These are phyloP conservation scores for Auricularia sp. DNA, from an alignment of 768 basidiomycete species.

Conservation along the genomic window DNA sequence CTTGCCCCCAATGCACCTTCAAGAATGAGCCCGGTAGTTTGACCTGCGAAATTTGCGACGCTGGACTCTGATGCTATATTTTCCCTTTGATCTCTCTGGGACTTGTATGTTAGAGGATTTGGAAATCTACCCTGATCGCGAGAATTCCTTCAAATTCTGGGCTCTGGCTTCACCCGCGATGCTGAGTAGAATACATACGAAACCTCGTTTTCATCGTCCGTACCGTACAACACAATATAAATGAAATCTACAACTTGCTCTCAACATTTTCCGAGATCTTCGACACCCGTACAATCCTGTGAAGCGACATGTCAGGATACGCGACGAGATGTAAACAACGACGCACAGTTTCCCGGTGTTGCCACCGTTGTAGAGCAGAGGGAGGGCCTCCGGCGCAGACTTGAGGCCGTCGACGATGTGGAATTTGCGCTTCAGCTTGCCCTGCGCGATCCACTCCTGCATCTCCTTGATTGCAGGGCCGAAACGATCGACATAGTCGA, in stretches of 20 bases:
- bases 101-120: too few species aligned
- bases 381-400: slow-evolving; percentile 60
- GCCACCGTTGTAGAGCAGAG: slow-evolving; percentile 61
- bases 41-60: neutral
- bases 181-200: too few species aligned
- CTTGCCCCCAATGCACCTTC: neutral
- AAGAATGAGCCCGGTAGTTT: neutral
- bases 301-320: neutral
- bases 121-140: too few species aligned
- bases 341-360: slow-evolving; percentile 69
- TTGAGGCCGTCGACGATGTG: slow-evolving; percentile 71
- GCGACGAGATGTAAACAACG: neutral
- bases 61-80: neutral
- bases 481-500: slow-evolving; percentile 63
- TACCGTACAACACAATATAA: too few species aligned
- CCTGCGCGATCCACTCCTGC: slow-evolving; percentile 46
- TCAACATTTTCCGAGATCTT: neutral
- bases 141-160: too few species aligned
- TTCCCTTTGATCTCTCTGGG: too few species aligned
- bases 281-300: neutral
- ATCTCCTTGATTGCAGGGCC: slow-evolving; percentile 50
- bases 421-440: slow-evolving; percentile 70
- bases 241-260: neutral
- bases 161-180: too few species aligned
- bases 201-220: too few species aligned